Percentiles rank a stretch among this genome's conserved stretches.
Conservation (phyloP, 108 stramenopile species). For the Fragilaria radians region DNA sequence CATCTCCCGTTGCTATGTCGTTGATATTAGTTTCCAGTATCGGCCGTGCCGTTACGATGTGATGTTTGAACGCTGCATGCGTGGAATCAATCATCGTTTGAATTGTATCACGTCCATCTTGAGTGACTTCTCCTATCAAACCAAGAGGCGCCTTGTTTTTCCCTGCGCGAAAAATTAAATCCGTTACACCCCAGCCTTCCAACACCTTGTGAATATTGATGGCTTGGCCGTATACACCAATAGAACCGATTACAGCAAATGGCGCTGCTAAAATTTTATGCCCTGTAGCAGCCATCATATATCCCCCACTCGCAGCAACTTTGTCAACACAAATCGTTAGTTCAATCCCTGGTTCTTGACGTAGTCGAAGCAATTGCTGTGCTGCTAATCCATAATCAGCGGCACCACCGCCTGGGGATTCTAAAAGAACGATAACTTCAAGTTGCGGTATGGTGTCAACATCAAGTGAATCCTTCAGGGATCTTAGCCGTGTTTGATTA, state of each 20-base stretch:
- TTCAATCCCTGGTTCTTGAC: slow-evolving; percentile 47
- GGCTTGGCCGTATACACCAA: slow-evolving; percentile 69
- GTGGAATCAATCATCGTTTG: slow-evolving; percentile 68
- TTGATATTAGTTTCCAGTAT: slow-evolving; percentile 41
- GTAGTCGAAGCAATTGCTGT: slow-evolving; percentile 55
- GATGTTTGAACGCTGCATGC: slow-evolving; percentile 65
- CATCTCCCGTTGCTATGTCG: slow-evolving; percentile 59
- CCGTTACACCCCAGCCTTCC: slow-evolving; percentile 53
- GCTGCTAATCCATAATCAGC: slow-evolving; percentile 68
- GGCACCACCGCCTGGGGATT: slow-evolving; percentile 73
- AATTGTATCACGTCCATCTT: slow-evolving; percentile 53
- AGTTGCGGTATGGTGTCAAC: slow-evolving; percentile 9
- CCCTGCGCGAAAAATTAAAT: slow-evolving; percentile 66
- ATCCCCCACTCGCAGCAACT: slow-evolving; percentile 61
- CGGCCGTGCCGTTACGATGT: slow-evolving; percentile 55
- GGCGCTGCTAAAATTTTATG: slow-evolving; percentile 64
- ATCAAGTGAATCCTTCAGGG: slow-evolving; percentile 1
- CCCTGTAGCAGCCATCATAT: slow-evolving; percentile 75
- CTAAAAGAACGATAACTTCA: slow-evolving; percentile 66
- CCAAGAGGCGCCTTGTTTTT: slow-evolving; percentile 75
- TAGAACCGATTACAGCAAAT: slow-evolving; percentile 72
- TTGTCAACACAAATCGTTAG: slow-evolving; percentile 73
- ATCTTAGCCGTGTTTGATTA: slow-evolving; percentile 4
- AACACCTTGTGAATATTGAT: slow-evolving; percentile 62
- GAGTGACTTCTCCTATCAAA: slow-evolving; percentile 66